Conservation (phyloP, 1,284 basidiomycete species). For the Austroboletus rostrupii region DNA sequence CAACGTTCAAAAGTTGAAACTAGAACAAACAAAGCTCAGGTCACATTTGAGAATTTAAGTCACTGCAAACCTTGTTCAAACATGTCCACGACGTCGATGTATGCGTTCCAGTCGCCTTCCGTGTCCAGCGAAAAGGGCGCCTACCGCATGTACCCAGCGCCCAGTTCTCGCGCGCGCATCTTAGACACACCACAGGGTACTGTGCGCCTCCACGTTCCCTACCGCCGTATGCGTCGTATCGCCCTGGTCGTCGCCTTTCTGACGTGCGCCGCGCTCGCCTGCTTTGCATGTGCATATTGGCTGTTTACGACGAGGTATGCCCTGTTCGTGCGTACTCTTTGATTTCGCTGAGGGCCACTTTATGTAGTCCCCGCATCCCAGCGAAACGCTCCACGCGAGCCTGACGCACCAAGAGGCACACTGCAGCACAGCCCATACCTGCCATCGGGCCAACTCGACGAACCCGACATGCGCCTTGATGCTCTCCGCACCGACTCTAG, state of each 20-base stretch:
- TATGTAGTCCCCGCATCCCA: slow-evolving; percentile 19
- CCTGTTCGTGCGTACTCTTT: slow-evolving; percentile 23
- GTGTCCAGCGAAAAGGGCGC: slow-evolving; percentile 58
- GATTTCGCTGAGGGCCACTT: slow-evolving; percentile 12
- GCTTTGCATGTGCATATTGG: slow-evolving; percentile 60
- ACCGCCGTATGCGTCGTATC: slow-evolving; percentile 26
- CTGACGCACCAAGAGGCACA: not conserved
- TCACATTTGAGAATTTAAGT: too few relatives aligned
- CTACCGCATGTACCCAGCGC: slow-evolving; percentile 54
- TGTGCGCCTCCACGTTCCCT: slow-evolving; percentile 13
- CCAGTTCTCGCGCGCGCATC: slow-evolving; percentile 10
- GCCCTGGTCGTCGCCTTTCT: slow-evolving; percentile 45
- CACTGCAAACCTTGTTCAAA: too few relatives aligned
- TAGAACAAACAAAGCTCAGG: too few relatives aligned
- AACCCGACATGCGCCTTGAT: slow-evolving; percentile 11
- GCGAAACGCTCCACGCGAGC: slow-evolving; percentile 5
- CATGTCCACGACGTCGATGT: not conserved
- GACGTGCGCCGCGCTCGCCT: slow-evolving; percentile 44
- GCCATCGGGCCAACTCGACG: slow-evolving; percentile 6
- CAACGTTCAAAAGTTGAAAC: too few relatives aligned
- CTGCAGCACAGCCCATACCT: not conserved
- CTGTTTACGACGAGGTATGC: slow-evolving; percentile 60
- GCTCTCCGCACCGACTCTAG: slow-evolving; percentile 17
- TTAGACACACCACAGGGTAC: slow-evolving; percentile 6
- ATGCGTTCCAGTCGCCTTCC: slow-evolving; percentile 50